A percentile compares a stretch with the other conserved stretches of the same genome.
Conservation (phyloP, 2,329 filamentous ascomycete genomes). For the Diaporthe sp. region DNA sequence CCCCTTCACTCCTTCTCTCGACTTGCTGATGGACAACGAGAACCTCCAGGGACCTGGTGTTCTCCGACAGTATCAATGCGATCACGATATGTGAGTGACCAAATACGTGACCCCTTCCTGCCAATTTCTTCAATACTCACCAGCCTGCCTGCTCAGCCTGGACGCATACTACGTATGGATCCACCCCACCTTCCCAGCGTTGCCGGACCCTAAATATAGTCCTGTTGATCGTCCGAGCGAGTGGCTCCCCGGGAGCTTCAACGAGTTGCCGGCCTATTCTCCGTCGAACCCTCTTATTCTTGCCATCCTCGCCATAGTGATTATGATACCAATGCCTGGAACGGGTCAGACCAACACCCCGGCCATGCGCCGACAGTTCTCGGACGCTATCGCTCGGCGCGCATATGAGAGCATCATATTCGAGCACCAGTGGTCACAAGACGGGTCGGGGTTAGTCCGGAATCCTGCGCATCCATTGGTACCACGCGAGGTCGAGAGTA, state of each 20-base stretch:
- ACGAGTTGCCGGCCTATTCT: background rate
- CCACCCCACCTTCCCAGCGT: background rate
- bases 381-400: background rate
- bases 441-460: background rate
- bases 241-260: background rate
- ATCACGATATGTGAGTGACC: background rate
- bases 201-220: background rate
- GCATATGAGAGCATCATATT: background rate
- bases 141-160: background rate
- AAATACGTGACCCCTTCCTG: background rate
- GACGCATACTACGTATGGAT: slow-evolving; percentile 4
- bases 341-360: background rate
- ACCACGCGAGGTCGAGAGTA: background rate
- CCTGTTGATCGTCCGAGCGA: background rate
- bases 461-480: background rate
- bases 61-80: background rate
- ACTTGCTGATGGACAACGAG: background rate
- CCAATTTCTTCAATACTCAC: background rate
- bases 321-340: background rate
- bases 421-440: background rate
- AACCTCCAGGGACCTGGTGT: background rate
- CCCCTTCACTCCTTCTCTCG: slow-evolving; percentile 10
- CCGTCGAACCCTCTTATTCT: background rate
- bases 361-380: background rate
- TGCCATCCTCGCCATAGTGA: background rate